phyloP scores from a whole-genome alignment of 2,329 filamentous ascomycete genomes.

The Nigrograna mackinnonii region DNA sequence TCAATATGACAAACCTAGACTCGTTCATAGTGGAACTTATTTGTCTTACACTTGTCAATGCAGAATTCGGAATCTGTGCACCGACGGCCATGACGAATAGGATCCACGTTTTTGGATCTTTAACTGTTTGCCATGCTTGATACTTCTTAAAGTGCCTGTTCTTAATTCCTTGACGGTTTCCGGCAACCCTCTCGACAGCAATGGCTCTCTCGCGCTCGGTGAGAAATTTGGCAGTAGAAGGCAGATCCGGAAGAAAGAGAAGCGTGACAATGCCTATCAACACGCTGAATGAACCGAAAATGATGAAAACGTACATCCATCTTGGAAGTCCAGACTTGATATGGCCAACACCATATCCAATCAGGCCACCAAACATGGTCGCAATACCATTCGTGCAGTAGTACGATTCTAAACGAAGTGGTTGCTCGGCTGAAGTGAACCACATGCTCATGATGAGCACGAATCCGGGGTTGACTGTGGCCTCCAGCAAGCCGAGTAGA shows the following conservation, averaged over 20 bases:
- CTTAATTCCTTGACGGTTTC: conserved; percentile 58
- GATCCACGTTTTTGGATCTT: conserved; percentile 64
- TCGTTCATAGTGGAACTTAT: too few species aligned
- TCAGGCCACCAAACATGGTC: conserved; percentile 63
- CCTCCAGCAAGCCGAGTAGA: conserved; percentile 40
- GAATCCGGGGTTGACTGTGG: conserved; percentile 41
- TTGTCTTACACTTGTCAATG: conserved; percentile 50
- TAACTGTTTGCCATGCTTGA: conserved; percentile 50
- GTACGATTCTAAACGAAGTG: conserved; percentile 57
- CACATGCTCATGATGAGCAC: conserved; percentile 41
- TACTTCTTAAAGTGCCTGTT: conserved; percentile 49
- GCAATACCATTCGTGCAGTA: conserved; percentile 64
- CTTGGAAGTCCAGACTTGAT: conserved; percentile 55
- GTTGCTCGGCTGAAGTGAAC: conserved; percentile 52
- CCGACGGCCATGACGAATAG: conserved; percentile 54
- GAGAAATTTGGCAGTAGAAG: conserved; percentile 49
- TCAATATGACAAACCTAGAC: too few species aligned
- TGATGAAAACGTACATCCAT: conserved; percentile 64
- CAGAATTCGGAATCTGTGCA: conserved; percentile 61
- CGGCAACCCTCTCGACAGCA: conserved; percentile 56
- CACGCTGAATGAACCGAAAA: conserved; percentile 50
- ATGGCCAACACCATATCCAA: conserved; percentile 64
- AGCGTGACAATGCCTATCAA: conserved; percentile 41
- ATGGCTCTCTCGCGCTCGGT: conserved; percentile 47
- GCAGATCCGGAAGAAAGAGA: conserved; percentile 48